Percentiles rank a stretch among this genome's conserved stretches.
Conservation (phyloP, 2,329 filamentous ascomycete genomes). For the Alternaria conjuncta region DNA sequence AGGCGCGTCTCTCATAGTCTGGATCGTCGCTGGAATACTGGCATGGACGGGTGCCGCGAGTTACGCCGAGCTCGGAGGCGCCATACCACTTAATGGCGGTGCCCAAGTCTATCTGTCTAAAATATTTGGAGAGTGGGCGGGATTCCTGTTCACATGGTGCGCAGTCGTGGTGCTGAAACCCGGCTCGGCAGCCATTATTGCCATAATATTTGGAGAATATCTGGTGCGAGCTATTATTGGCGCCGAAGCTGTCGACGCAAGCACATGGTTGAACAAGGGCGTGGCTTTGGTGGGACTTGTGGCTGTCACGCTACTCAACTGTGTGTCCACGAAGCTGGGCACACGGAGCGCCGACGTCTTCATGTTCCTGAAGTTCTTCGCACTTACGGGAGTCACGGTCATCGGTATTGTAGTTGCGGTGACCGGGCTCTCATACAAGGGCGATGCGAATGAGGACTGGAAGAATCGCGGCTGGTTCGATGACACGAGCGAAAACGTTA, state of each 20-base stretch:
- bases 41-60: constrained; percentile 96
- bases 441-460: constrained; percentile 81
- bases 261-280: constrained; percentile 86
- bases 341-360: constrained; percentile 88
- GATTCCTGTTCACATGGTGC: constrained; percentile 96
- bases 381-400: constrained; percentile 83
- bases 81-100: constrained; percentile 93
- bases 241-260: constrained; percentile 81
- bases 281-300: constrained; percentile 80
- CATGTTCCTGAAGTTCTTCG: constrained; percentile 97
- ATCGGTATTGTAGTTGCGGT: constrained; percentile 87
- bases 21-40: constrained; percentile 86
- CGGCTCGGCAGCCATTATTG: constrained; percentile 89
- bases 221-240: constrained; percentile 87
- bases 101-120: constrained; percentile 93
- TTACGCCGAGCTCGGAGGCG: constrained; percentile 93
- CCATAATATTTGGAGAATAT: constrained; percentile 98
- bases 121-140: constrained; percentile 91
- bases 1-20: constrained; percentile 88
- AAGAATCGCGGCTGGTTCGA: constrained; percentile 88
- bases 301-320: constrained; percentile 83
- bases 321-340: constrained; percentile 85
- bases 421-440: constrained; percentile 81
- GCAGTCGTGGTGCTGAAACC: constrained; percentile 94
- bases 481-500: constrained; percentile 78